Base-by-base conservation (phyloP, 148 eudicot species). In the Chenopodium formosanum region DNA sequence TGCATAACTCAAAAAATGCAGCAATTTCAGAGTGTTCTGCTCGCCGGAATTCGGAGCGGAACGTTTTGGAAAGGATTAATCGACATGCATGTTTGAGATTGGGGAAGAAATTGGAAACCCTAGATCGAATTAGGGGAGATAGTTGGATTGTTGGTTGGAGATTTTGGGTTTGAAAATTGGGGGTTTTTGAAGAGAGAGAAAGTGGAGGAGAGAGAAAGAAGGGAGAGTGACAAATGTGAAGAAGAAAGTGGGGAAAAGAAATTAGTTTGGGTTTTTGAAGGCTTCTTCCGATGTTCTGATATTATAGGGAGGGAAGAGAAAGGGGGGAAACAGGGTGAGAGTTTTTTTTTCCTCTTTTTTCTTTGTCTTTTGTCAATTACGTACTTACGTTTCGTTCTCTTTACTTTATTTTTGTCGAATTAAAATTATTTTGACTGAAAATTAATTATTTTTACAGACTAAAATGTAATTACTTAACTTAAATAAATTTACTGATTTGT, bases 1-100 rank as follows among this genome's bases (percentile, higher is more conserved):
- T 89, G 88, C 98, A 94, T 93, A 77, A 46, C 83, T 68, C 44
- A 64, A 14, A 5, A 8, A 11, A 66, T 12, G 66, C 9, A 22
- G 66, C 9, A 7, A 7, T 58, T 62, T 62, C 7, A 40, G 8
- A 40, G 44, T 40, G 44, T 40, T 40, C 62, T 17, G 62, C 62
- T 14, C 62, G 14, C 62, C 5, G 62, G 22, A 56, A 56, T 17
- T 14, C 62, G 11, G 25, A 37, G 34, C 10, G 7, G 20, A n/a
- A 7, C 9, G 66, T 8, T 44, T 23, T 16, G 44, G 17, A 8
- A 63, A 1, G 2, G 48, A 29, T 81, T 48, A 64, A 81, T 74
- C 20, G 3, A 25, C 78, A 81, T 74, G 83, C 83, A 81, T 81
- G 78, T 48, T 67, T 62, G 9, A 20, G 52, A 22, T 75, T 20